Conservation (phyloP, 345 rosid species). For the Linum trigynum region DNA sequence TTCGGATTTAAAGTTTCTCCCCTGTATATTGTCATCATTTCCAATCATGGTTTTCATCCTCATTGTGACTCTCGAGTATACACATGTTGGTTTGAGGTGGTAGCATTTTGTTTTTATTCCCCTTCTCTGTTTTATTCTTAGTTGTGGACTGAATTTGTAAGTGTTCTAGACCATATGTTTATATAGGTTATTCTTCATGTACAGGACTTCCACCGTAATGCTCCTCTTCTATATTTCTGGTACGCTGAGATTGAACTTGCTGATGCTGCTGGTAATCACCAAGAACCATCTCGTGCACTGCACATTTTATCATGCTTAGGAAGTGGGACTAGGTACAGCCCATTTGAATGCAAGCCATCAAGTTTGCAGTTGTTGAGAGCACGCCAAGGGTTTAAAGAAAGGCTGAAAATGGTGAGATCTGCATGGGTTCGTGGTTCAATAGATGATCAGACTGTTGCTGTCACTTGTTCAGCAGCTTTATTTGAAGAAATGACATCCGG, state of each 20-base stretch:
- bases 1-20: no score
- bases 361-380: slow-evolving; percentile 79
- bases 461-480: slow-evolving; percentile 67
- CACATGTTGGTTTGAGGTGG: no score
- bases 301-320: slow-evolving; percentile 75
- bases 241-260: slow-evolving; percentile 79
- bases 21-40: no score
- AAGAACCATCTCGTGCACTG: slow-evolving; percentile 51
- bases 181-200: neutral
- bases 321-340: slow-evolving; percentile 49
- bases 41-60: no score
- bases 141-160: neutral
- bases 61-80: no score
- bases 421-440: slow-evolving; percentile 63
- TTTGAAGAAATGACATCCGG: slow-evolving; percentile 81
- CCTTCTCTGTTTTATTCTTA: neutral
- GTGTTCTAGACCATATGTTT: neutral
- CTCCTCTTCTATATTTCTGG: slow-evolving; percentile 72
- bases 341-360: slow-evolving; percentile 58
- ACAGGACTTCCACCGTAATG: slow-evolving; percentile 60
- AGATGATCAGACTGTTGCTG: slow-evolving; percentile 65
- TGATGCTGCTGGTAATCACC: slow-evolving; percentile 24
- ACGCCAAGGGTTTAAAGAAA: slow-evolving; percentile 78
- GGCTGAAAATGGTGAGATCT: slow-evolving; percentile 41
- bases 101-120: no score